Conservation (phyloP, 2,329 filamentous ascomycete genomes). For the Penicillium glabrum region DNA sequence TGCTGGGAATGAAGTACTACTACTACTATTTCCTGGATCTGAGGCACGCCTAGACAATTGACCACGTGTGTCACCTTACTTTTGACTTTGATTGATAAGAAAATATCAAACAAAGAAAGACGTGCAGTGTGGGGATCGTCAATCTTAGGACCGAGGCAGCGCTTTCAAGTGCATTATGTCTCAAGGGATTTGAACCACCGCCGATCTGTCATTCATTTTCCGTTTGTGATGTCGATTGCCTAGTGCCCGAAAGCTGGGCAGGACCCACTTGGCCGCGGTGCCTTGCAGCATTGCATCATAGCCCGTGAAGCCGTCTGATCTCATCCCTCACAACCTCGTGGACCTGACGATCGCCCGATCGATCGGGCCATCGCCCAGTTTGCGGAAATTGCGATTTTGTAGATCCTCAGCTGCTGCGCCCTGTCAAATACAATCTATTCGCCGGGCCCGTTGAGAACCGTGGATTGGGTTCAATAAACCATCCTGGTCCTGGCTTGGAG, state of each 20-base stretch:
- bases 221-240: neutral
- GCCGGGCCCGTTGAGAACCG: slow-evolving; percentile 1
- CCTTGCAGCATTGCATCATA: slow-evolving; percentile 14
- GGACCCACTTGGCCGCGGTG: slow-evolving; percentile 4
- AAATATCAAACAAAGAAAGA: neutral
- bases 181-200: neutral
- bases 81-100: neutral
- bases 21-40: no score
- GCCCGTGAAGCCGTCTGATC: slow-evolving; percentile 8
- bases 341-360: slow-evolving; percentile 18
- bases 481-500: neutral
- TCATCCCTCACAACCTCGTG: neutral
- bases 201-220: neutral
- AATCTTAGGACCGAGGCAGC: neutral
- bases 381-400: slow-evolving; percentile 6
- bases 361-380: slow-evolving; percentile 9
- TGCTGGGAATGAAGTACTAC: no score
- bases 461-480: slow-evolving; percentile 10
- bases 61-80: no score
- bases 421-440: slow-evolving; percentile 12
- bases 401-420: neutral
- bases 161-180: neutral
- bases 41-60: no score
- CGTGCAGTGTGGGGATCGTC: neutral
- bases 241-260: neutral